phyloP scores from a whole-genome alignment of 805 yeast species.

The Brettanomyces anomalus region DNA sequence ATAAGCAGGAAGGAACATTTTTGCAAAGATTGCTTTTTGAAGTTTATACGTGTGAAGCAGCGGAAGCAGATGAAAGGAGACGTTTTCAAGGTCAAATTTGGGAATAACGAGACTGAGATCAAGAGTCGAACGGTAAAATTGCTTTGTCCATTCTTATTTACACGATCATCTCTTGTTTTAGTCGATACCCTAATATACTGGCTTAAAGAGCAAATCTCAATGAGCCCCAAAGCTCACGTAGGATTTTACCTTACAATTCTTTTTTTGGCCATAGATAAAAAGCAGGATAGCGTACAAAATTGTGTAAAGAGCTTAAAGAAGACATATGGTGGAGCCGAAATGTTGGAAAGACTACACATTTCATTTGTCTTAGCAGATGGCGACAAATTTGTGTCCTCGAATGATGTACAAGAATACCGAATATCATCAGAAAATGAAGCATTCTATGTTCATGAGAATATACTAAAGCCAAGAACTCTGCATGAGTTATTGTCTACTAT shows the following conservation, averaged over 20 bases:
- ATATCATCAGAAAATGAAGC: background rate
- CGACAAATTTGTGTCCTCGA: background rate
- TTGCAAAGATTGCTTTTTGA: slow-evolving; percentile 58
- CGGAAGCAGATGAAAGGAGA: slow-evolving; percentile 70
- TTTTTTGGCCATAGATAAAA: slow-evolving; percentile 31
- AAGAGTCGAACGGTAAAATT: slow-evolving; percentile 10
- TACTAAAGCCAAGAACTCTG: background rate
- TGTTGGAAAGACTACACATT: slow-evolving; percentile 24
- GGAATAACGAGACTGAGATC: slow-evolving; percentile 24
- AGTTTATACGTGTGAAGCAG: slow-evolving; percentile 72
- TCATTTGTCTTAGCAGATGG: slow-evolving; percentile 32
- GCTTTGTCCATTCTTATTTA: slow-evolving; percentile 15
- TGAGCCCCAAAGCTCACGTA: slow-evolving; percentile 48
- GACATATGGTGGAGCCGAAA: background rate
- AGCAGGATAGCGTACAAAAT: background rate
- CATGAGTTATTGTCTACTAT: slow-evolving; percentile 26
- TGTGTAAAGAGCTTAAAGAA: background rate
- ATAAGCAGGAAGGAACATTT: slow-evolving; percentile 55
- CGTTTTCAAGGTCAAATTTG: slow-evolving; percentile 62
- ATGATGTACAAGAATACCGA: background rate
- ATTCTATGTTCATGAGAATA: background rate
- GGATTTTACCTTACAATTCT: slow-evolving; percentile 58
- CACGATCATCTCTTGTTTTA: slow-evolving; percentile 56
- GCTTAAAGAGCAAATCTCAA: slow-evolving; percentile 50
- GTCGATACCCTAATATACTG: slow-evolving; percentile 57